A percentile compares a stretch with the other conserved stretches of the same genome.
Evolutionary conservation across 352 stramenopile genomes (phyloP).

Genomic region (Pythium monospermum): DNA sequence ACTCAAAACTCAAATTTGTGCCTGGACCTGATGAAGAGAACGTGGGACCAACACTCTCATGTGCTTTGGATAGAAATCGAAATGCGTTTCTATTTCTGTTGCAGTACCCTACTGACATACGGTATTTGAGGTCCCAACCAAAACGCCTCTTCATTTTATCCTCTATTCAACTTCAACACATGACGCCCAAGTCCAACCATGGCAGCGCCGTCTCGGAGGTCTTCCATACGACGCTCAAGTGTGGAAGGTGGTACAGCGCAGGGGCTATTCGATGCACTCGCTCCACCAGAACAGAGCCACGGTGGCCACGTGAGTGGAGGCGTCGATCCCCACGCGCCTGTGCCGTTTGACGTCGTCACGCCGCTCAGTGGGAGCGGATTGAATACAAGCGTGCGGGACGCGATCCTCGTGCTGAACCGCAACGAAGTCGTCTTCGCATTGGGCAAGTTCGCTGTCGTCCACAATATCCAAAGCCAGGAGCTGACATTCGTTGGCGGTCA

Average conservation of each 20-base stretch:
- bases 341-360: constrained; percentile 18
- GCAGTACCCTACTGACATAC: no score
- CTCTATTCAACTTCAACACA: no score
- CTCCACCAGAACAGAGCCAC: no score
- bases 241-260: no score
- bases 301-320: no score
- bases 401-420: constrained; percentile 47
- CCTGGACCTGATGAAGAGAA: neutral
- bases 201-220: no score
- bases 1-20: neutral
- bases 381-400: constrained; percentile 43
- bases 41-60: neutral
- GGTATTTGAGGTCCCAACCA: no score
- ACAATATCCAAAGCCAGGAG: constrained; percentile 62
- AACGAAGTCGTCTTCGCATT: constrained; percentile 58
- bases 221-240: no score
- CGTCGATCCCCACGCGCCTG: constrained; percentile 10
- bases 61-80: neutral
- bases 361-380: constrained; percentile 46
- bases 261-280: no score
- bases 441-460: constrained; percentile 60
- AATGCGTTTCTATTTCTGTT: neutral
- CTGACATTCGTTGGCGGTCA: constrained; percentile 41
- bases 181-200: no score
- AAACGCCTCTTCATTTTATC: no score